Percentiles rank a stretch among this genome's conserved stretches.
Evolutionary conservation across 352 stramenopile genomes (phyloP).

Genomic region (Peronospora tabacina): DNA sequence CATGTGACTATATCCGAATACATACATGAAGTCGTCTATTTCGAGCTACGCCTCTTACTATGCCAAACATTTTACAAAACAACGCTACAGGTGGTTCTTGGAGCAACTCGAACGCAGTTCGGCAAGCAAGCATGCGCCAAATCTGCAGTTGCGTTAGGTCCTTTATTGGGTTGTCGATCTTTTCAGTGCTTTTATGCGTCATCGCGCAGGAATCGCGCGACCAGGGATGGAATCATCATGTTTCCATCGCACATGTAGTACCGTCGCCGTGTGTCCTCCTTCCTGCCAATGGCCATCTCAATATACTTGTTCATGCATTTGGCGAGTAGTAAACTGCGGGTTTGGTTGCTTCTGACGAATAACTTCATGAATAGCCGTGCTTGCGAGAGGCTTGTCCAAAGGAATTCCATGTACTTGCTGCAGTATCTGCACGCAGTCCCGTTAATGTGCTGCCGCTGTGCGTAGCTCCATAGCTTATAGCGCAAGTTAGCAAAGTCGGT

Average conservation of each 20-base stretch:
- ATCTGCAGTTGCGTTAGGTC: not conserved
- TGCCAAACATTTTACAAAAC: no score
- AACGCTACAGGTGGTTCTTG: no score
- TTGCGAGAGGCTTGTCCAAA: conserved; percentile 34
- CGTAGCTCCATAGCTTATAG: conserved; percentile 40
- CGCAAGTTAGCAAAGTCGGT: conserved; percentile 45
- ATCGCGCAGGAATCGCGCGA: conserved; percentile 30
- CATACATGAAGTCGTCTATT: no score
- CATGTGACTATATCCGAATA: no score
- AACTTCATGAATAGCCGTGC: conserved; percentile 31
- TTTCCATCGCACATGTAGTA: conserved; percentile 27
- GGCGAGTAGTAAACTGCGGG: conserved; percentile 22
- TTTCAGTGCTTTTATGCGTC: conserved; percentile 11
- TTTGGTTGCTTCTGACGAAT: conserved; percentile 24
- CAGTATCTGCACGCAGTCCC: conserved; percentile 38
- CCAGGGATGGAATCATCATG: conserved; percentile 24
- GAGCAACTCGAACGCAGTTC: no score
- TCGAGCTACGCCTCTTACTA: no score
- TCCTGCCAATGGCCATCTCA: conserved; percentile 22
- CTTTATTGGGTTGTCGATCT: not conserved
- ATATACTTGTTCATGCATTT: conserved; percentile 34
- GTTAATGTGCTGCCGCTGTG: conserved; percentile 31
- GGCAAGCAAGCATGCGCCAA: no score
- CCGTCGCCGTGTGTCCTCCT: conserved; percentile 12
- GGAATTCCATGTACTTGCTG: conserved; percentile 36